Evolutionary conservation across 2,329 filamentous ascomycete species (phyloP).

Genomic region (Dryadomyces sulphureus): DNA sequence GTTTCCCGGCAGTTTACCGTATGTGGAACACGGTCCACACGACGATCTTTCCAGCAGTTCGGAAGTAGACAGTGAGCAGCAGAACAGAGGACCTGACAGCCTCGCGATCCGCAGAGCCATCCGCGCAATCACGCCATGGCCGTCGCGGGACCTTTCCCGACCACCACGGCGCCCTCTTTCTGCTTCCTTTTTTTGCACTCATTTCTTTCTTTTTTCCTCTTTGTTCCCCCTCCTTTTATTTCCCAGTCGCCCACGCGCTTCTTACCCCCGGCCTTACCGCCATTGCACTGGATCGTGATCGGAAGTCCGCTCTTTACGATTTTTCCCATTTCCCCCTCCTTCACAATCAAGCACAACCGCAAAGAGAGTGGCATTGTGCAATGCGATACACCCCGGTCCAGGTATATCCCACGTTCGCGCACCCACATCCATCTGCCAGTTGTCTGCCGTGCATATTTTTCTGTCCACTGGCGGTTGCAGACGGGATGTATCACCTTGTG

Average conservation of each 20-base stretch:
- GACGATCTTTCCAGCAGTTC: background rate
- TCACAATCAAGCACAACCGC: background rate
- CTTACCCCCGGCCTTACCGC: too few relatives aligned
- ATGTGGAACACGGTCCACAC: background rate
- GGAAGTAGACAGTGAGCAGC: background rate
- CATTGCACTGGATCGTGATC: background rate
- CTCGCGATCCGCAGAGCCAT: background rate
- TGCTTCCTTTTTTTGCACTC: background rate
- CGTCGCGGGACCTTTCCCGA: background rate
- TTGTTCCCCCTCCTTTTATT: background rate
- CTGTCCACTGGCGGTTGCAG: background rate
- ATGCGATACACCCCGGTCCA: background rate
- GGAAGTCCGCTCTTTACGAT: background rate
- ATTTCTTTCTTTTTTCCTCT: background rate
- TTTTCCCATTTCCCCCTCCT: background rate
- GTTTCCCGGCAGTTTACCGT: background rate
- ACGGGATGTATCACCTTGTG: conserved; percentile 3
- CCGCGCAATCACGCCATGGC: background rate
- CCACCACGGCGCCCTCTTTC: too few relatives aligned
- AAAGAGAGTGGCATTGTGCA: background rate
- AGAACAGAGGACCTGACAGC: background rate
- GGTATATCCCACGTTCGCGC: background rate
- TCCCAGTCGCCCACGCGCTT: too few relatives aligned
- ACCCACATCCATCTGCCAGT: conserved; percentile 4
- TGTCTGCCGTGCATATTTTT: conserved; percentile 7